Evolutionary conservation across 1,139 yeast genomes (phyloP).

Genomic region (Geotrichum carabidarum): DNA sequence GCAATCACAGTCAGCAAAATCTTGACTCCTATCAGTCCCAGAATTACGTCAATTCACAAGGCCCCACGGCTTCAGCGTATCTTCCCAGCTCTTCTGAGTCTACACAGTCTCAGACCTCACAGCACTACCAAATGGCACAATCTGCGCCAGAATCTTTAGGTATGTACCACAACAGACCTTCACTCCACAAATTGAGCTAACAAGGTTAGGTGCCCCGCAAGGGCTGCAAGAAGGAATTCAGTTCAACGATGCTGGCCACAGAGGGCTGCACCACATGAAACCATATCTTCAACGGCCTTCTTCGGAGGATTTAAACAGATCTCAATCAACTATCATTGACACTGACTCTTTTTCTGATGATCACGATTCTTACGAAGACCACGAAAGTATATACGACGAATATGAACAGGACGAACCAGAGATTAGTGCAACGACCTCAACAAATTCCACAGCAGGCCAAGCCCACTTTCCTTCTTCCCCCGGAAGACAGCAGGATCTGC

Average conservation of each 20-base stretch:
- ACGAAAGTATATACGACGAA: constrained; percentile 20
- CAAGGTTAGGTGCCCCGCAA: constrained; percentile 1
- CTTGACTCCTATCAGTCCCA: neutral
- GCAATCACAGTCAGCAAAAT: neutral
- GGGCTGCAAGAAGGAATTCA: constrained; percentile 21
- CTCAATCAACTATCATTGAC: constrained; percentile 21
- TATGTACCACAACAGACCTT: neutral
- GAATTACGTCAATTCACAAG: neutral
- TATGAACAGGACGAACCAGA: constrained; percentile 13
- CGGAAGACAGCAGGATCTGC: constrained; percentile 5
- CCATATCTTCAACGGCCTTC: constrained; percentile 13
- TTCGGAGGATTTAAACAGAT: constrained; percentile 16
- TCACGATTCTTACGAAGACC: constrained; percentile 17
- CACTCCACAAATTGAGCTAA: neutral
- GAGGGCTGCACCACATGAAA: constrained; percentile 13
- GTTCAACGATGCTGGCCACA: constrained; percentile 10
- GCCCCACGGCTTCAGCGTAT: neutral
- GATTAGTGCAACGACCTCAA: neutral
- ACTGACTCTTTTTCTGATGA: constrained; percentile 21
- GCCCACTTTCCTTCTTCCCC: constrained; percentile 5
- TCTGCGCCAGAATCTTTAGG: neutral
- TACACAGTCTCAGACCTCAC: neutral
- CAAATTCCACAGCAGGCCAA: neutral
- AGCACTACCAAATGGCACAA: constrained; percentile 2
- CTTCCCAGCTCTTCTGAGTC: neutral